These are phyloP conservation scores for Catharanthus roseus DNA, from an alignment of 257 asterid genomes.

Conservation along the genomic window DNA sequence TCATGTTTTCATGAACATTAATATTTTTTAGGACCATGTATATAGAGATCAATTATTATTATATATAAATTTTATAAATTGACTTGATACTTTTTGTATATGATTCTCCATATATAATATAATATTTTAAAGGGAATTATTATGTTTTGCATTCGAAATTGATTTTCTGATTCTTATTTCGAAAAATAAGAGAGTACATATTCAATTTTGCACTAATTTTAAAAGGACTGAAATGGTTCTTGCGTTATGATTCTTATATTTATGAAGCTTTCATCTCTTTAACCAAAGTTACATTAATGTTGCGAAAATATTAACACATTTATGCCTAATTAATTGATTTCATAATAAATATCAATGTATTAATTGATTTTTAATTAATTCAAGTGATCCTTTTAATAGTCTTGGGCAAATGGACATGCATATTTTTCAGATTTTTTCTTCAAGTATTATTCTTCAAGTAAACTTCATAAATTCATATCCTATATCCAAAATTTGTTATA, in stretches of 20 bases:
- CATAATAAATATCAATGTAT: conserved; percentile 4
- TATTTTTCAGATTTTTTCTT: background rate
- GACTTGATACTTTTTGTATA: background rate
- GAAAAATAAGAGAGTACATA: no score
- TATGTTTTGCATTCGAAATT: no score
- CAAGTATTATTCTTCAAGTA: no score
- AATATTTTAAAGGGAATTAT: no score
- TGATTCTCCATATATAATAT: no score
- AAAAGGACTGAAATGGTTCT: background rate
- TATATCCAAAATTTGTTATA: background rate
- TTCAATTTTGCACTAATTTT: no score
- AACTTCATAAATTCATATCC: background rate
- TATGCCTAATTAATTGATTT: conserved; percentile 2
- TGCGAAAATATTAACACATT: background rate
- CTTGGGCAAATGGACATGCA: background rate
- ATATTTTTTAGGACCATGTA: background rate
- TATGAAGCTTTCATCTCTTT: conserved; percentile 1
- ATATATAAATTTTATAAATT: no score
- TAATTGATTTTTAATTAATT: background rate
- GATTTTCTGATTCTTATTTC: no score
- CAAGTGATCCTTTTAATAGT: background rate
- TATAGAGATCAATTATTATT: background rate
- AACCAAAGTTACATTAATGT: conserved; percentile 8
- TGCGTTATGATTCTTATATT: conserved; percentile 12
- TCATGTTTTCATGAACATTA: background rate